Conservation (phyloP, 441 rosid species). For the Erodium moschatum region DNA sequence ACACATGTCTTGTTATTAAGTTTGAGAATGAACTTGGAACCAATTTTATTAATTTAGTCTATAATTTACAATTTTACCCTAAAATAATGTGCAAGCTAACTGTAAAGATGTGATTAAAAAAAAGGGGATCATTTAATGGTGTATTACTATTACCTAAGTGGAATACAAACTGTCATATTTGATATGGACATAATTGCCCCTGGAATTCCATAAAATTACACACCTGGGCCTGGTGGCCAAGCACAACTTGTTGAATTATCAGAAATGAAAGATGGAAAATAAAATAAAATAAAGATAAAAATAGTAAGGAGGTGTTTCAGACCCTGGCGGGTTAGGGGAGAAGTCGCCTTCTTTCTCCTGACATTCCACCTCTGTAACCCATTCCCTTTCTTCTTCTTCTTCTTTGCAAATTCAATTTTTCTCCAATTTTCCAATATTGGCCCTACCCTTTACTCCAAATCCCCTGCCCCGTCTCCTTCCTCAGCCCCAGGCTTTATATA, state of each 20-base stretch:
- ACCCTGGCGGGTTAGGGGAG: conserved; percentile 20
- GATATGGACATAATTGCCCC: neutral
- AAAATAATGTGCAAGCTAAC: neutral
- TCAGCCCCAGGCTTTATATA: conserved; percentile 10
- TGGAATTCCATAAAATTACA: neutral
- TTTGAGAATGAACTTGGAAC: too few species aligned
- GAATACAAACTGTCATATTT: neutral
- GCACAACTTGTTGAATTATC: neutral
- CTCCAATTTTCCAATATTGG: conserved; percentile 18
- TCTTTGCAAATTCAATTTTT: neutral
- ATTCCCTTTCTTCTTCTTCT: neutral
- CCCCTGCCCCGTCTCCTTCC: conserved; percentile 4
- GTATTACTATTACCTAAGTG: too few species aligned
- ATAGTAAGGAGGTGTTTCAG: conserved; percentile 16
- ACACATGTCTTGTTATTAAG: neutral
- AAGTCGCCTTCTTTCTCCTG: conserved; percentile 28
- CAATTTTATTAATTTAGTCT: neutral
- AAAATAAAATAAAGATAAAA: neutral
- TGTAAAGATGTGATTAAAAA: too few species aligned
- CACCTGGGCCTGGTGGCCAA: neutral
- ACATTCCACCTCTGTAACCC: conserved; percentile 23
- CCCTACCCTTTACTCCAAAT: conserved; percentile 14
- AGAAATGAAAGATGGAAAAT: neutral
- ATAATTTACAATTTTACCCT: neutral
- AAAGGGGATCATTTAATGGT: too few species aligned